A percentile compares a stretch with the other conserved stretches of the same genome.
phyloP scores from a whole-genome alignment of 2,329 filamentous ascomycete species.

The Monilinia vaccinii-corymbosi region DNA sequence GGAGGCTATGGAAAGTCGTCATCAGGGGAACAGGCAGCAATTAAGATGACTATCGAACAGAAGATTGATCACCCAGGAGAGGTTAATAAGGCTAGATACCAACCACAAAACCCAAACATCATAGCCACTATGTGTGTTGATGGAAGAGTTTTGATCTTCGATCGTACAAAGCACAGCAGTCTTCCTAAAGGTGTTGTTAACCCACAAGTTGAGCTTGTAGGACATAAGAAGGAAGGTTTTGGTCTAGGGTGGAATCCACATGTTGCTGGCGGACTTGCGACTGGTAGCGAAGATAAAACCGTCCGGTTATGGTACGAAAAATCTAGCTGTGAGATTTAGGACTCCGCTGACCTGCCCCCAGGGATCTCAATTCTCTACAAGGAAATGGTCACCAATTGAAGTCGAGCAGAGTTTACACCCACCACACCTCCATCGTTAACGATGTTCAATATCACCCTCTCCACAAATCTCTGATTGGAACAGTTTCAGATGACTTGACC shows the following conservation, averaged over 20 bases:
- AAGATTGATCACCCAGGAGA: slow-evolving; percentile 95
- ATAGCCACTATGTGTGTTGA: slow-evolving; percentile 90
- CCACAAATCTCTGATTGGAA: slow-evolving; percentile 76
- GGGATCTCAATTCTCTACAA: slow-evolving; percentile 72
- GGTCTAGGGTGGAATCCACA: slow-evolving; percentile 90
- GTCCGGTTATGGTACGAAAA: slow-evolving; percentile 73
- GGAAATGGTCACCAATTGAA: slow-evolving; percentile 61
- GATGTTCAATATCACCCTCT: slow-evolving; percentile 93
- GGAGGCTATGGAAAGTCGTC: slow-evolving; percentile 76
- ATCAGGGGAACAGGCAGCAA: slow-evolving; percentile 56
- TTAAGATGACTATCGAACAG: slow-evolving; percentile 88
- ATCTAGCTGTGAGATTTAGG: background rate
- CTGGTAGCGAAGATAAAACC: slow-evolving; percentile 85
- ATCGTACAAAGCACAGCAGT: slow-evolving; percentile 86
- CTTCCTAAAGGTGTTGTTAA: slow-evolving; percentile 48
- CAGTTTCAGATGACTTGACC: slow-evolving; percentile 89
- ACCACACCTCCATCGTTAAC: slow-evolving; percentile 88
- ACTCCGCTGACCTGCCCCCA: slow-evolving; percentile 28
- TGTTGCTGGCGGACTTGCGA: slow-evolving; percentile 65
- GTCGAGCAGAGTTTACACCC: slow-evolving; percentile 67
- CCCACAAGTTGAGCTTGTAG: slow-evolving; percentile 59
- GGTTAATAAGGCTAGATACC: slow-evolving; percentile 97
- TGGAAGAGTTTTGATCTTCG: slow-evolving; percentile 83
- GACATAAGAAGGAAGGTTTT: slow-evolving; percentile 84
- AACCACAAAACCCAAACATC: slow-evolving; percentile 93